Percentiles rank a stretch among this genome's conserved stretches.
phyloP scores from a whole-genome alignment of 306 rosid species.

The Neltuma alba region DNA sequence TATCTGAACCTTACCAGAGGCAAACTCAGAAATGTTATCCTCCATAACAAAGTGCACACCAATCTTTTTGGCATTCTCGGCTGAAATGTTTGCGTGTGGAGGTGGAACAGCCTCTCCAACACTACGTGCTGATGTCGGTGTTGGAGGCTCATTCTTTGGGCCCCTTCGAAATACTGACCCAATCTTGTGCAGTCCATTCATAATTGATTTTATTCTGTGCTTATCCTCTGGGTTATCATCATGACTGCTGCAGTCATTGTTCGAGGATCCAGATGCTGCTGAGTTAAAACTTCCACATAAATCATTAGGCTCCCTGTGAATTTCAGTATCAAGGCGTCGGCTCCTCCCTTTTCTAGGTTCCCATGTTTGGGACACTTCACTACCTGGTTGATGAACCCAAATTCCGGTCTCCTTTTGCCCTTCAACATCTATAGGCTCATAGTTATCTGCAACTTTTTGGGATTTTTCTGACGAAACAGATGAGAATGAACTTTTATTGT shows the following conservation, averaged over 20 bases:
- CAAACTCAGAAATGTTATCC: conserved; percentile 42
- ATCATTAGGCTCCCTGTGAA: conserved; percentile 56
- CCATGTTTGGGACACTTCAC: conserved; percentile 73
- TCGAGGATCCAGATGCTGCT: conserved; percentile 43
- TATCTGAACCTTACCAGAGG: conserved; percentile 41
- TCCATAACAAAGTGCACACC: conserved; percentile 66
- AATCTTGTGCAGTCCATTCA: conserved; percentile 70
- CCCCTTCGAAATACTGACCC: conserved; percentile 61
- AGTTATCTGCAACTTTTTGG: conserved; percentile 56
- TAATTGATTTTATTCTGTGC: conserved; percentile 44
- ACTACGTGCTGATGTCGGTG: conserved; percentile 24
- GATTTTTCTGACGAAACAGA: conserved; percentile 50
- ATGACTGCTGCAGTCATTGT: conserved; percentile 54
- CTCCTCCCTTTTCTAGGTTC: conserved; percentile 82
- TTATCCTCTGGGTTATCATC: conserved; percentile 60
- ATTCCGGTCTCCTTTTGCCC: conserved; percentile 87
- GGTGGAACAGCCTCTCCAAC: conserved; percentile 40
- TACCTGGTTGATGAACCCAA: conserved; percentile 97
- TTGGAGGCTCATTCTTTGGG: conserved; percentile 44
- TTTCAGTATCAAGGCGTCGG: conserved; percentile 67
- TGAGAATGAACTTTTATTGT: conserved; percentile 51
- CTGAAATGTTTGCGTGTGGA: conserved; percentile 59
- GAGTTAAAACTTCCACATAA: conserved; percentile 29
- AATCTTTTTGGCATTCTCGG: conserved; percentile 42
- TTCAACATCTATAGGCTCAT: conserved; percentile 73